Conservation (phyloP, 2,329 filamentous ascomycete species). For the Coniosporium tulheliwenetii region DNA sequence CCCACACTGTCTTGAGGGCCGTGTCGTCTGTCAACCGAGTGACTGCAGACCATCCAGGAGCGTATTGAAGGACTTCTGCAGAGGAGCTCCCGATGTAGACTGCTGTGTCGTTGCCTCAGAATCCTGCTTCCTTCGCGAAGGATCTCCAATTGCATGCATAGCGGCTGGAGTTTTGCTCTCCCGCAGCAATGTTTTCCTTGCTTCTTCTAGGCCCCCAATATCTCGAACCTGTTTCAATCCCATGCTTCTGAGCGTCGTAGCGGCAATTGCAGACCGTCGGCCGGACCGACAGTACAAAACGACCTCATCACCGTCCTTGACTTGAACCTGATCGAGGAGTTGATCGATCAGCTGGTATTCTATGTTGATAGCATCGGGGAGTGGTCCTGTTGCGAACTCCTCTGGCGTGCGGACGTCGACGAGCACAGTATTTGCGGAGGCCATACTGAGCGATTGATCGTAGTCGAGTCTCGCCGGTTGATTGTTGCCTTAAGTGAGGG, state of each 20-base stretch:
- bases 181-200: conserved; percentile 12
- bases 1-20: too few relatives aligned
- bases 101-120: too few relatives aligned
- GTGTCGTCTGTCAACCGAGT: too few relatives aligned
- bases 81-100: too few relatives aligned
- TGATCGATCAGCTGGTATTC: conserved; percentile 18
- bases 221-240: conserved; percentile 17
- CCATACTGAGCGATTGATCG: too few relatives aligned
- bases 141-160: too few relatives aligned
- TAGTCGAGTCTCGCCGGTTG: too few relatives aligned
- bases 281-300: conserved; percentile 22
- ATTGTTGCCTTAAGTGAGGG: too few relatives aligned
- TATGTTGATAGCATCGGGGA: conserved; percentile 19
- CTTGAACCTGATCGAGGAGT: conserved; percentile 7
- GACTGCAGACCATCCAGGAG: too few relatives aligned
- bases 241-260: conserved; percentile 12
- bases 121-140: too few relatives aligned
- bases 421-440: conserved; percentile 5
- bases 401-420: conserved; percentile 20
- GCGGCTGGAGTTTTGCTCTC: conserved; percentile 6
- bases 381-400: conserved; percentile 17
- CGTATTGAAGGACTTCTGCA: too few relatives aligned
- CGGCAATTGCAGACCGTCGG: conserved; percentile 16
- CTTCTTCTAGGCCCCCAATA: conserved; percentile 19
- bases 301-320: conserved; percentile 14